phyloP scores from a whole-genome alignment of 169 alveolate genomes.

The Babesia gibsoni region DNA sequence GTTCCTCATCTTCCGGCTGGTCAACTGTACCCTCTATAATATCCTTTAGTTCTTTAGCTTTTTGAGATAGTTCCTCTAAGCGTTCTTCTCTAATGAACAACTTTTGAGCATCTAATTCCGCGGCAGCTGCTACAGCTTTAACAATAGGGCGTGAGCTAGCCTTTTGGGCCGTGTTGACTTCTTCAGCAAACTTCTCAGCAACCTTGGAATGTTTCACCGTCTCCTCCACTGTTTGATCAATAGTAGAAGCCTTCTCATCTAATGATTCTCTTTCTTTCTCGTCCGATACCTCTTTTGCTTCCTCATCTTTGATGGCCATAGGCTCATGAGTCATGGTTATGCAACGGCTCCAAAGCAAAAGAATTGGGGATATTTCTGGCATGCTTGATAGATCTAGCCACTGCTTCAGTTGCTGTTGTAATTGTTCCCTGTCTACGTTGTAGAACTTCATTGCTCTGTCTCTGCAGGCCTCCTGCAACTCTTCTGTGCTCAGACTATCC shows the following conservation, averaged over 20 bases:
- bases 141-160: slow-evolving; percentile 10
- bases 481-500: slow-evolving; percentile 75
- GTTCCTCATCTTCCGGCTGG: not conserved
- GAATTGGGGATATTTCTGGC: slow-evolving; percentile 78
- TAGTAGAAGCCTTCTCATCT: not conserved
- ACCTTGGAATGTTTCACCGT: slow-evolving; percentile 1
- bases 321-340: slow-evolving; percentile 83
- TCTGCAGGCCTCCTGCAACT: slow-evolving; percentile 80
- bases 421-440: slow-evolving; percentile 76
- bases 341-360: slow-evolving; percentile 83
- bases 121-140: slow-evolving; percentile 47
- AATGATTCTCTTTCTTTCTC: not conserved
- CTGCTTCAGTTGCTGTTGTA: slow-evolving; percentile 72
- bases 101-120: slow-evolving; percentile 61
- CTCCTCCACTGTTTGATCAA: not conserved
- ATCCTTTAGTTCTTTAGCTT: slow-evolving; percentile 55
- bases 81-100: slow-evolving; percentile 41
- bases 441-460: slow-evolving; percentile 83
- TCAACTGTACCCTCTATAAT: slow-evolving; percentile 38
- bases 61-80: slow-evolving; percentile 54
- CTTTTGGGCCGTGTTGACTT: slow-evolving; percentile 30
- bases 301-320: slow-evolving; percentile 68
- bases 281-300: not conserved
- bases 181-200: slow-evolving; percentile 46
- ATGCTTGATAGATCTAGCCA: slow-evolving; percentile 83